Evolutionary conservation across 805 yeast genomes (phyloP).

Genomic region (Candida morakotiae): DNA sequence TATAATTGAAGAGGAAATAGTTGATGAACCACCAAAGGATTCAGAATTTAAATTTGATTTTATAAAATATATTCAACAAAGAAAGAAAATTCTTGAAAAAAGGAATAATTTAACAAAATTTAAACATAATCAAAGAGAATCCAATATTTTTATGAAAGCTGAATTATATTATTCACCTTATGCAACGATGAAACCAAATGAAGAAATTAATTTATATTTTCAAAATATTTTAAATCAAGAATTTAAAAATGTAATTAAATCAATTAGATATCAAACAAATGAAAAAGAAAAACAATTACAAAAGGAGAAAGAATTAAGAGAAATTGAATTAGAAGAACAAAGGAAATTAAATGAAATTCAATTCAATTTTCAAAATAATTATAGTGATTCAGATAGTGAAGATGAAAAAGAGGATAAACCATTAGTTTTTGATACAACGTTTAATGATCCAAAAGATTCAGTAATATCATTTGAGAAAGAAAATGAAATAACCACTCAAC

Average conservation of each 20-base stretch:
- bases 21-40: slow-evolving; percentile 2
- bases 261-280: slow-evolving; percentile 31
- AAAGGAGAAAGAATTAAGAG: slow-evolving; percentile 7
- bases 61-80: slow-evolving; percentile 49
- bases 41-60: slow-evolving; percentile 44
- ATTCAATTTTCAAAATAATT: slow-evolving; percentile 4
- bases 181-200: slow-evolving; percentile 19
- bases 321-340: slow-evolving; percentile 5
- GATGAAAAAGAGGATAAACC: background rate
- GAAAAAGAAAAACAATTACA: slow-evolving; percentile 14
- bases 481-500: too few species aligned
- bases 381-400: slow-evolving; percentile 8
- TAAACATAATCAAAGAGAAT: slow-evolving; percentile 17
- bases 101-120: slow-evolving; percentile 17
- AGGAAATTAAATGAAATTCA: slow-evolving; percentile 10
- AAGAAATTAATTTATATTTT: slow-evolving; percentile 20
- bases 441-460: too few species aligned
- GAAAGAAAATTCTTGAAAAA: slow-evolving; percentile 33
- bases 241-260: slow-evolving; percentile 28
- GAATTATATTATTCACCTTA: slow-evolving; percentile 37
- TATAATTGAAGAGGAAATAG: slow-evolving; percentile 10
- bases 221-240: slow-evolving; percentile 19
- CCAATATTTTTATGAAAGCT: slow-evolving; percentile 34
- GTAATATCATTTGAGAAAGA: too few species aligned
- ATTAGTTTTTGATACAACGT: background rate